Conservation (phyloP, 2,329 filamentous ascomycete species). For the Raffaelea ambrosiae region DNA sequence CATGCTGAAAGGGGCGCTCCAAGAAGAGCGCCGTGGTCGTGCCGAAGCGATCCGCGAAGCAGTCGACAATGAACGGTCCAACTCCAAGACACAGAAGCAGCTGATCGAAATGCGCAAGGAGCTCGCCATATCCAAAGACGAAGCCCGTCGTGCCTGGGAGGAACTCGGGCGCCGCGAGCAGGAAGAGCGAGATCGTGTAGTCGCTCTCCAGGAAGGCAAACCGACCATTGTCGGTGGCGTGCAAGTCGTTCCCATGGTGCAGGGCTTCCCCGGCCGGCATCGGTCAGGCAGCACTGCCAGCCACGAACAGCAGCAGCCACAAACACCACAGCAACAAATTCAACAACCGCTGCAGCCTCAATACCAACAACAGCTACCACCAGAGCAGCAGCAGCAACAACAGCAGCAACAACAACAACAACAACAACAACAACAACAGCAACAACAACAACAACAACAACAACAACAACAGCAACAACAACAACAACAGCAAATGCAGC, state of each 20-base stretch:
- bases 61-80: conserved; percentile 60
- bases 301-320: neutral
- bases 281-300: conserved; percentile 4
- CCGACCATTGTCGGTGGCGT: conserved; percentile 88
- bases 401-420: neutral
- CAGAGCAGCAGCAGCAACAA: conserved; percentile 2
- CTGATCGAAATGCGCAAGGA: conserved; percentile 90
- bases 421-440: neutral
- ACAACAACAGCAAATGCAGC: conserved; percentile 25
- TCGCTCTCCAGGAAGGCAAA: conserved; percentile 77
- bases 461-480: conserved; percentile 31
- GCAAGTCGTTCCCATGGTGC: conserved; percentile 88
- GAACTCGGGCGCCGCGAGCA: conserved; percentile 89
- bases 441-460: conserved; percentile 28
- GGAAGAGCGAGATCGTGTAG: conserved; percentile 79
- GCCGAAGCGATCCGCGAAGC: conserved; percentile 59
- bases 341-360: conserved; percentile 5
- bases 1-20: conserved; percentile 67
- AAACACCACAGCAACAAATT: neutral
- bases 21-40: conserved; percentile 62
- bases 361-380: neutral
- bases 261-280: conserved; percentile 45
- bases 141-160: conserved; percentile 93
- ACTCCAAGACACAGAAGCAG: conserved; percentile 62
- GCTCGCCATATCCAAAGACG: conserved; percentile 88